phyloP scores from a whole-genome alignment of 495 filamentous ascomycete species.

The Bacidia rubella region DNA sequence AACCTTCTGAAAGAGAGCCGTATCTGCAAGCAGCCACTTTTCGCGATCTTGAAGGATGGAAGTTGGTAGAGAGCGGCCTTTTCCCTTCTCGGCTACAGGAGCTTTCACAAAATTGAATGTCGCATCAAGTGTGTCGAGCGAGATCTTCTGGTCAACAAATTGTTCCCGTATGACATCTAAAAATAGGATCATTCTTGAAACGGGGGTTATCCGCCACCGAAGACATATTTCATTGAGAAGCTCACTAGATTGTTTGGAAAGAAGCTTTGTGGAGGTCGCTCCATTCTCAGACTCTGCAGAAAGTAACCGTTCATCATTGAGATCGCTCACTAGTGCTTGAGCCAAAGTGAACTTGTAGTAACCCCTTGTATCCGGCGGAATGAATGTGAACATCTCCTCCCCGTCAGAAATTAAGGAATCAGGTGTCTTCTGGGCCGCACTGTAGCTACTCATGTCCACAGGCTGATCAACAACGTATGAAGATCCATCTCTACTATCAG shows the following conservation, averaged over 20 bases:
- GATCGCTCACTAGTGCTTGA: constrained; percentile 57
- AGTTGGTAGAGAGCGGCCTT: constrained; percentile 31
- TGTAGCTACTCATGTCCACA: constrained; percentile 60
- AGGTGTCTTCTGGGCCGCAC: constrained; percentile 40
- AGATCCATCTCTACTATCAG: constrained; percentile 29
- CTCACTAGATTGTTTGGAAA: constrained; percentile 73
- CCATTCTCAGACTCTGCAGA: constrained; percentile 39
- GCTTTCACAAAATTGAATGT: constrained; percentile 74
- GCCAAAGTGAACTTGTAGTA: constrained; percentile 68
- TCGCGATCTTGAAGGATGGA: constrained; percentile 41
- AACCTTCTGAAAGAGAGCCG: constrained; percentile 57
- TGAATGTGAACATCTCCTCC: constrained; percentile 62
- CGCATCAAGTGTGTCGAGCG: constrained; percentile 64
- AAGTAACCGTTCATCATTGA: constrained; percentile 43
- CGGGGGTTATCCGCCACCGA: constrained; percentile 82
- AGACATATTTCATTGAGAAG: constrained; percentile 72
- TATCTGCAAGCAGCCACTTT: constrained; percentile 74
- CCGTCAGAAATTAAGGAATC: constrained; percentile 30
- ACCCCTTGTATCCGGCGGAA: constrained; percentile 69
- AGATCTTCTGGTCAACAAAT: constrained; percentile 75
- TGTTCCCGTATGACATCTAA: constrained; percentile 75
- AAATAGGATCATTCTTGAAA: constrained; percentile 66
- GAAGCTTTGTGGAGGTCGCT: constrained; percentile 42
- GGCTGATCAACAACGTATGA: constrained; percentile 66
- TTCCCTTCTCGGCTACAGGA: constrained; percentile 42